Evolutionary conservation across 495 filamentous ascomycete genomes (phyloP).

Genomic region (Penicilliopsis zonata): DNA sequence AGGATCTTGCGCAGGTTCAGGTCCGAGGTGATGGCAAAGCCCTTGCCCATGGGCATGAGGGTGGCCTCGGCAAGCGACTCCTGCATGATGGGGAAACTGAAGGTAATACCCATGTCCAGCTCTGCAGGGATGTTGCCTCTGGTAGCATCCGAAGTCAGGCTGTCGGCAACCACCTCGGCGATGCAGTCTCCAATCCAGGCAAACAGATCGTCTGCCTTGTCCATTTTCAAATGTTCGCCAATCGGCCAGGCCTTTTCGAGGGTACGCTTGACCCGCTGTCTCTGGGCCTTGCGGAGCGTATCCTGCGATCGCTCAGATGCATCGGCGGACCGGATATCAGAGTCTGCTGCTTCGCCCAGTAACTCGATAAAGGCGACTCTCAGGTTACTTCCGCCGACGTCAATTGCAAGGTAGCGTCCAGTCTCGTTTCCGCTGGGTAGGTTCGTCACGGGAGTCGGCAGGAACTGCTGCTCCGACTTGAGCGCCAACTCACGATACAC

Average conservation of each 20-base stretch:
- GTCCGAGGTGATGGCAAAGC: constrained; percentile 64
- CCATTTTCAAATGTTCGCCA: constrained; percentile 63
- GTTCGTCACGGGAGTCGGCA: constrained; percentile 68
- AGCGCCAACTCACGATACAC: constrained; percentile 54
- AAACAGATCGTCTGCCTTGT: constrained; percentile 64
- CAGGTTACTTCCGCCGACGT: constrained; percentile 73
- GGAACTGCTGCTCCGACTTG: constrained; percentile 57
- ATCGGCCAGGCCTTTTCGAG: constrained; percentile 71
- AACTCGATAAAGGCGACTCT: constrained; percentile 70
- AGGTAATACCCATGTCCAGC: constrained; percentile 70
- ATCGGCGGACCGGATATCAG: constrained; percentile 19
- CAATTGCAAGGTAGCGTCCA: constrained; percentile 65
- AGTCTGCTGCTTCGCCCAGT: constrained; percentile 33
- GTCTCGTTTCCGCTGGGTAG: constrained; percentile 50
- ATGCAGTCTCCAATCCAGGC: constrained; percentile 70
- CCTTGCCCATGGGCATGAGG: constrained; percentile 81
- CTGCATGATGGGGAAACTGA: constrained; percentile 84
- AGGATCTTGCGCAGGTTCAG: constrained; percentile 62
- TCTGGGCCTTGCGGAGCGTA: constrained; percentile 34
- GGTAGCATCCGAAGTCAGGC: constrained; percentile 31
- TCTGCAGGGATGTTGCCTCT: constrained; percentile 35
- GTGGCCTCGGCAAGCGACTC: constrained; percentile 61
- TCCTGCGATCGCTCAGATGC: constrained; percentile 25
- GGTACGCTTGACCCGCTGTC: constrained; percentile 41
- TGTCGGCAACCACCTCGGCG: constrained; percentile 53